A percentile compares a stretch with the other conserved stretches of the same genome.
Evolutionary conservation across 2,329 filamentous ascomycete genomes (phyloP).

Genomic region (Colletotrichum sidae): DNA sequence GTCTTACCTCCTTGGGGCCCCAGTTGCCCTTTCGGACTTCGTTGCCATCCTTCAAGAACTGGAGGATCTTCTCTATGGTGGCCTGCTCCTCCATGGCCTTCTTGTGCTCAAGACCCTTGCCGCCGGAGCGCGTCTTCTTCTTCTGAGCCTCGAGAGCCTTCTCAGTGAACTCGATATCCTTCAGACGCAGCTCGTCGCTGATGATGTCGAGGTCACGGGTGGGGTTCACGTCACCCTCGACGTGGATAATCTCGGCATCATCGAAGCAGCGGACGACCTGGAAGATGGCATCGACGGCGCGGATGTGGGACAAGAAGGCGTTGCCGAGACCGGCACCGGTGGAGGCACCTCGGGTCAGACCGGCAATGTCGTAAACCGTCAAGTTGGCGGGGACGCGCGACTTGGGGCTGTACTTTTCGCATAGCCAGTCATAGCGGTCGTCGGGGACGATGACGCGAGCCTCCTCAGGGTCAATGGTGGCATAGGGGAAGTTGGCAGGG

Average conservation of each 20-base stretch:
- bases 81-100: conserved; percentile 95
- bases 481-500: conserved; percentile 99
- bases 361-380: conserved; percentile 98
- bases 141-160: conserved; percentile 91
- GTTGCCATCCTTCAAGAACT: conserved; percentile 87
- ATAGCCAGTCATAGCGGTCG: conserved; percentile 95
- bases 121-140: conserved; percentile 95
- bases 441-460: conserved; percentile 97
- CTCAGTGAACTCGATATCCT: conserved; percentile 98
- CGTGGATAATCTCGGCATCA: conserved; percentile 99
- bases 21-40: conserved; percentile 93
- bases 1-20: conserved; percentile 92
- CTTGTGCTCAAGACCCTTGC: conserved; percentile 97
- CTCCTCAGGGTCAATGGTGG: conserved; percentile 98
- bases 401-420: conserved; percentile 97
- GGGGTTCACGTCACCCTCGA: conserved; percentile 98
- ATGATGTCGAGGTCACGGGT: conserved; percentile 96
- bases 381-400: conserved; percentile 96
- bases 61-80: conserved; percentile 89
- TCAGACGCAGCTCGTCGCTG: conserved; percentile 93
- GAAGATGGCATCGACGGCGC: conserved; percentile 97
- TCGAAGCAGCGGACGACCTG: conserved; percentile 98
- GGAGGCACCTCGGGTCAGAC: conserved; percentile 93
- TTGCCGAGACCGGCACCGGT: conserved; percentile 98
- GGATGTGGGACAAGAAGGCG: conserved; percentile 97